Evolutionary conservation across 257 asterid genomes (phyloP), one percentile per base, ranked within the genome.

Genomic region (Penstemon eatonii): DNA sequence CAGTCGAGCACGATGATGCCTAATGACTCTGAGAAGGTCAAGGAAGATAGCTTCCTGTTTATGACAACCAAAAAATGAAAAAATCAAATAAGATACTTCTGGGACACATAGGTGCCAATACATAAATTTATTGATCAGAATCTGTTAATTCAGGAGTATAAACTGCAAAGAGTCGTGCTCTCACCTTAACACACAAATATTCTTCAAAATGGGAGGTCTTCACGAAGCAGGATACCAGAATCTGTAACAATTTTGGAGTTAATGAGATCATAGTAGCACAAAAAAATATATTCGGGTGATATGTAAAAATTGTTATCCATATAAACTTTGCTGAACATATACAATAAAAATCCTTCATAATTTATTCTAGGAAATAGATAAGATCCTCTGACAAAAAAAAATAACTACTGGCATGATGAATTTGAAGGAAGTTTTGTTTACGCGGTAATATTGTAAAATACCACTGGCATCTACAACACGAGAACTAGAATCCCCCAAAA

Each of bases 131-230:
- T 18, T 36, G 59, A 63, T 56, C 39, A 50, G 6, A 36, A 65
- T 54, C 5, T 37, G 19, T 9, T 65, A 53, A 40, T 13, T 38
- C 59, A 60, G 55, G 11, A 54, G 44, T 25, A 63, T 10, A 61
- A 57, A 69, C 33, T 10, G 59, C 70, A 44, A 58, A 55, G 51
- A 62, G 62, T 36, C 36, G 63, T 50, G 67, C 55, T 70, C 94
- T 83, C 73, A 94, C 99, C 99, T 94, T 94, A 69, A 94, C 99
- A 71, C 99, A 89, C 33, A 91, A 83, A 76, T 94, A 94, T 70
- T 94, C 99, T 80, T 94, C 99, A 62, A 82, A 78, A 83, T 87
- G 99, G 5, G 99, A 91, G 59, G 99, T 94, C 94, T 94, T 94
- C 90, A 94, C 99, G 44, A 94, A 94, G 88, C 99, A 94, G 68